phyloP scores from a whole-genome alignment of 345 rosid genomes.

The Populus davidiana region DNA sequence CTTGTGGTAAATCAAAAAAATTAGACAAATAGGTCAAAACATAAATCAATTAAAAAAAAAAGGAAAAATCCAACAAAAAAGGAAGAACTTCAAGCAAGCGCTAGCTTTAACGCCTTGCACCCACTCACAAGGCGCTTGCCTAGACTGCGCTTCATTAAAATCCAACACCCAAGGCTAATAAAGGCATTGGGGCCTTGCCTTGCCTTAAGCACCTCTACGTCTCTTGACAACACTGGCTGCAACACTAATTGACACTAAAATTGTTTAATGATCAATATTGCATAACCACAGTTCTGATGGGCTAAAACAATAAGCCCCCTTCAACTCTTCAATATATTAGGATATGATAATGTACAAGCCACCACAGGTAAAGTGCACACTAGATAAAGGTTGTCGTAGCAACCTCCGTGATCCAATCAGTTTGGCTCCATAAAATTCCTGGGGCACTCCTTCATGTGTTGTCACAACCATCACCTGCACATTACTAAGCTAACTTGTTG shows the following conservation, averaged over 20 bases:
- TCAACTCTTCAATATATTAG: conserved; percentile 1
- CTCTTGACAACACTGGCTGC: not conserved
- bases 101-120: no score
- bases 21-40: no score
- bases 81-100: no score
- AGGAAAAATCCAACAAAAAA: no score
- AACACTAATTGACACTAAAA: not conserved
- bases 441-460: conserved; percentile 96
- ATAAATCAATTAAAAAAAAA: no score
- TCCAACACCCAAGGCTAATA: no score
- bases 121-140: no score
- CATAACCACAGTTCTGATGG: not conserved
- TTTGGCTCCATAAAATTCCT: conserved; percentile 93
- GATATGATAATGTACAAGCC: not conserved
- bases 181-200: no score
- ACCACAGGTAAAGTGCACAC: not conserved
- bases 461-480: conserved; percentile 91
- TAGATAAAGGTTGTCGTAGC: conserved; percentile 7
- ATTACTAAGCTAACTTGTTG: conserved; percentile 7
- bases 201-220: no score
- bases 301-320: not conserved
- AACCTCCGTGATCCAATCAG: conserved; percentile 93
- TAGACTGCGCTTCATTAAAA: no score
- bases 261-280: not conserved
- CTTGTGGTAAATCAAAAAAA: no score